Conservation (phyloP, 1,284 basidiomycete genomes). For the Sutorius eximius region DNA sequence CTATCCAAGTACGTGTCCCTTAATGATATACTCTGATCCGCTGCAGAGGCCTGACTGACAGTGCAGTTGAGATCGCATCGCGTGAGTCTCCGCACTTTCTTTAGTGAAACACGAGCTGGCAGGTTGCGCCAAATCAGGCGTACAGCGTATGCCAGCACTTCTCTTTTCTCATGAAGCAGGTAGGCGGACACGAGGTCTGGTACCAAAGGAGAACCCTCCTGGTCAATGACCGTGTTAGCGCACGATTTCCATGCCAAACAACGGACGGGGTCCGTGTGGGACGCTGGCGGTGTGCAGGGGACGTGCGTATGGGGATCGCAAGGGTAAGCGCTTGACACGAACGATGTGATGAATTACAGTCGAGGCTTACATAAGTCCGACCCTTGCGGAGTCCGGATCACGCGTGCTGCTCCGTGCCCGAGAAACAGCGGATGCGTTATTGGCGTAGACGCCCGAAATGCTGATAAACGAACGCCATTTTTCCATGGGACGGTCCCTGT, state of each 20-base stretch:
- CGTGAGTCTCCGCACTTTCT: constrained; percentile 8
- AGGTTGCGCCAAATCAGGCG: constrained; percentile 5
- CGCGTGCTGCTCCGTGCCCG: constrained; percentile 14
- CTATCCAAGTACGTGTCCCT: constrained; percentile 15
- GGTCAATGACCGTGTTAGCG: neutral
- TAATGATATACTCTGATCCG: constrained; percentile 14
- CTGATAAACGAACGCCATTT: constrained; percentile 36
- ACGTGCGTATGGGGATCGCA: too few relatives aligned
- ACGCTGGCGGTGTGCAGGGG: neutral
- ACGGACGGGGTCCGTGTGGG: neutral
- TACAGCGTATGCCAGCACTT: neutral
- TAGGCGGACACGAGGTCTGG: constrained; percentile 6
- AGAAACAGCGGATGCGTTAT: constrained; percentile 9
- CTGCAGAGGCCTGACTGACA: constrained; percentile 1
- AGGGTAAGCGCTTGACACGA: neutral
- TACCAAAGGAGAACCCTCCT: constrained; percentile 2
- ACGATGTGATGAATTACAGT: constrained; percentile 4
- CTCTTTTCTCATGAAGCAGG: constrained; percentile 11
- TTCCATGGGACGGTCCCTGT: constrained; percentile 19
- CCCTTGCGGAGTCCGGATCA: constrained; percentile 33
- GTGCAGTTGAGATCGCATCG: constrained; percentile 6
- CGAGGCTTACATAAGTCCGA: constrained; percentile 23
- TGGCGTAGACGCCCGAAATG: constrained; percentile 20
- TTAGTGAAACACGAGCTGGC: constrained; percentile 19
- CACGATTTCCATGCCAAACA: neutral